A percentile compares a stretch with the other conserved stretches of the same genome.
phyloP scores from a whole-genome alignment of 2,329 filamentous ascomycete genomes.

The Colletotrichum orchidophilum region DNA sequence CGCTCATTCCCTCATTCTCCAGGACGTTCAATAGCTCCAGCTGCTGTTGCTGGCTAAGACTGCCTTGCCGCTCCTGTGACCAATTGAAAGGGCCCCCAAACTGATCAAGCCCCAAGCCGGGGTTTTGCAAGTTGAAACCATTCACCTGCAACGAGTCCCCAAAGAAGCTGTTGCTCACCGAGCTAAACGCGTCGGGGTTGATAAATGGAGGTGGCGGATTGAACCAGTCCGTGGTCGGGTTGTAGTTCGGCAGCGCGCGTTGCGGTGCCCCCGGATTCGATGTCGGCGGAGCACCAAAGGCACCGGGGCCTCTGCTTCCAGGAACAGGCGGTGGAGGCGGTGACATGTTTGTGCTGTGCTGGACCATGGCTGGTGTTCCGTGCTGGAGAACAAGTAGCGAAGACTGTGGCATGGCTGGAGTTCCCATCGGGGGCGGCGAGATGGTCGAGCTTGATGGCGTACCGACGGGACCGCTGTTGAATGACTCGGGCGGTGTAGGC shows the following conservation, averaged over 20 bases:
- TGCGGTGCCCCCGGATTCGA: slow-evolving; percentile 44
- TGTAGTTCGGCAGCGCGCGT: slow-evolving; percentile 53
- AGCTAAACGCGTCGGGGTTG: slow-evolving; percentile 60
- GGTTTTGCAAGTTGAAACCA: slow-evolving; percentile 27
- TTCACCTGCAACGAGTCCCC: slow-evolving; percentile 42
- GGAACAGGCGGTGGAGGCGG: slow-evolving; percentile 38
- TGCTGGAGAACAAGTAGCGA: slow-evolving; percentile 40
- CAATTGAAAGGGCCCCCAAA: slow-evolving; percentile 41
- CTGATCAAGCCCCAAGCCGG: slow-evolving; percentile 43
- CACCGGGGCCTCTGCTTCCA: slow-evolving; percentile 37
- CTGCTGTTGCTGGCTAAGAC: slow-evolving; percentile 82
- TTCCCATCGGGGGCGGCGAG: slow-evolving; percentile 24
- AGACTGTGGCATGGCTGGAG: slow-evolving; percentile 41
- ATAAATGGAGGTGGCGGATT: slow-evolving; percentile 62
- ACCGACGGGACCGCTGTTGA: slow-evolving; percentile 33
- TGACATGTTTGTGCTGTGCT: slow-evolving; percentile 42
- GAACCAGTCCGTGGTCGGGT: slow-evolving; percentile 60
- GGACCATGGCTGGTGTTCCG: slow-evolving; percentile 15
- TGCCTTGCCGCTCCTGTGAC: slow-evolving; percentile 67
- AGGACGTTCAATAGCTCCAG: slow-evolving; percentile 83
- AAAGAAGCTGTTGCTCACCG: slow-evolving; percentile 54
- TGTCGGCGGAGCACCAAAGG: slow-evolving; percentile 51
- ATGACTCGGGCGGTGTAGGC: slow-evolving; percentile 56
- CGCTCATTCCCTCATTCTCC: slow-evolving; percentile 72
- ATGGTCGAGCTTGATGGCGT: slow-evolving; percentile 25